A percentile compares a stretch with the other conserved stretches of the same genome.
These are phyloP conservation scores for Globisporangium okanoganense DNA, from an alignment of 352 stramenopile species.

Conservation along the genomic window DNA sequence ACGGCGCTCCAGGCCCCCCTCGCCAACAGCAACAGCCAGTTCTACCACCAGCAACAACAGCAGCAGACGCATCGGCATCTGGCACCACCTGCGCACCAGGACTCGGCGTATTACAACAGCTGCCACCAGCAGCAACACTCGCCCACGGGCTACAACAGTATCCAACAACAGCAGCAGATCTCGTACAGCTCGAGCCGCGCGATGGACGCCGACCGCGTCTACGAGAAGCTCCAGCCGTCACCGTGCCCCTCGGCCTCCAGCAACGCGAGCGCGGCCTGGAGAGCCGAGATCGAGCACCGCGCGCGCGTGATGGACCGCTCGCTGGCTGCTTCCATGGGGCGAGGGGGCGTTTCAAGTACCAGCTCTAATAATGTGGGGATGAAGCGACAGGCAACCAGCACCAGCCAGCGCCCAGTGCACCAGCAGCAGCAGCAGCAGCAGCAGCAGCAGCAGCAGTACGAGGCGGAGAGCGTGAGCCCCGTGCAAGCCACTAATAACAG, in stretches of 20 bases:
- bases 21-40: not conserved
- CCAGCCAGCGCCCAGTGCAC: not conserved
- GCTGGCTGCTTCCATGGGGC: not conserved
- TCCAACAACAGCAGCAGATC: not conserved
- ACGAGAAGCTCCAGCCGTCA: conserved; percentile 8
- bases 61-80: conserved; percentile 1
- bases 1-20: not conserved
- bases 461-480: not conserved
- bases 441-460: conserved; percentile 1
- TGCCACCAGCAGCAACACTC: not conserved
- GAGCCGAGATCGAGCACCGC: conserved; percentile 10
- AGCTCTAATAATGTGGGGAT: not conserved
- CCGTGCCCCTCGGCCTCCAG: not conserved
- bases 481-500: not conserved
- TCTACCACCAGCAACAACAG: not conserved
- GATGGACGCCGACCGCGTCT: conserved; percentile 10
- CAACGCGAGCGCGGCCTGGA: conserved; percentile 7
- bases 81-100: not conserved
- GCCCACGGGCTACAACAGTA: not conserved
- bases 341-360: not conserved
- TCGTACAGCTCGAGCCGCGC: conserved; percentile 2
- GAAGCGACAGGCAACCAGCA: conserved; percentile 8
- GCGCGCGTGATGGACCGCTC: not conserved
- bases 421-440: conserved; percentile 5
- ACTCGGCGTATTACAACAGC: not conserved